These are phyloP conservation scores for Umbelopsis vinacea DNA, from an alignment of 192 early-diverging fungal genomes.

Conservation along the genomic window DNA sequence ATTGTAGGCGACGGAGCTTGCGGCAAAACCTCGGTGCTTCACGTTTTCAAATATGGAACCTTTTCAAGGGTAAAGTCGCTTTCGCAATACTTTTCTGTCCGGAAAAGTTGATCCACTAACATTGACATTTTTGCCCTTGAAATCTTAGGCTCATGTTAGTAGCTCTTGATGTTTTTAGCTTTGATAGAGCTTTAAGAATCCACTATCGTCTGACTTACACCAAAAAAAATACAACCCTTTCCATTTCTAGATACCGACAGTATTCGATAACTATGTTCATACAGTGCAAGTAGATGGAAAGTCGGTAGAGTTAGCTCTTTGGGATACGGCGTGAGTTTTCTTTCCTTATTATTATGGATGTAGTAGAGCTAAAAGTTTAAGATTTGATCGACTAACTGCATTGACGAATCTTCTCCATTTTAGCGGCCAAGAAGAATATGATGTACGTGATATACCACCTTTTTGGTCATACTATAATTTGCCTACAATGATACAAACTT, in stretches of 20 bases:
- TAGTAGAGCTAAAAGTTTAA: too few relatives aligned
- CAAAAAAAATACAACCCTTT: neutral
- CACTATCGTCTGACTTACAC: neutral
- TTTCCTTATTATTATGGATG: neutral
- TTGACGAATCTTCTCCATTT: neutral
- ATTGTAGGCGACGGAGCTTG: slow-evolving; percentile 73
- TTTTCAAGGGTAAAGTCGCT: slow-evolving; percentile 75
- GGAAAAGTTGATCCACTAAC: neutral
- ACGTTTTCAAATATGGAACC: slow-evolving; percentile 67
- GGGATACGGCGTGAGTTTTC: slow-evolving; percentile 25
- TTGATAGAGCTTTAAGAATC: neutral
- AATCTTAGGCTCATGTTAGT: slow-evolving; percentile 13
- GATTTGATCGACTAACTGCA: too few relatives aligned
- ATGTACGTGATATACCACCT: neutral
- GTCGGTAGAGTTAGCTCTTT: slow-evolving; percentile 22
- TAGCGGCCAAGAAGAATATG: slow-evolving; percentile 32
- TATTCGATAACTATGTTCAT: slow-evolving; percentile 27
- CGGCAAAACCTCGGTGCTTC: slow-evolving; percentile 76
- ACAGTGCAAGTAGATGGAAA: slow-evolving; percentile 25
- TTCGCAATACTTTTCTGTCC: neutral
- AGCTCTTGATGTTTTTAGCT: too few relatives aligned
- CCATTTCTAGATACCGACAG: slow-evolving; percentile 23
- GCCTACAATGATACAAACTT: neutral
- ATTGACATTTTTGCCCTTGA: too few relatives aligned
- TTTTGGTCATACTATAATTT: neutral